phyloP scores from a whole-genome alignment of 176 grass and related monocot genomes.

The Alloteropsis semialata region DNA sequence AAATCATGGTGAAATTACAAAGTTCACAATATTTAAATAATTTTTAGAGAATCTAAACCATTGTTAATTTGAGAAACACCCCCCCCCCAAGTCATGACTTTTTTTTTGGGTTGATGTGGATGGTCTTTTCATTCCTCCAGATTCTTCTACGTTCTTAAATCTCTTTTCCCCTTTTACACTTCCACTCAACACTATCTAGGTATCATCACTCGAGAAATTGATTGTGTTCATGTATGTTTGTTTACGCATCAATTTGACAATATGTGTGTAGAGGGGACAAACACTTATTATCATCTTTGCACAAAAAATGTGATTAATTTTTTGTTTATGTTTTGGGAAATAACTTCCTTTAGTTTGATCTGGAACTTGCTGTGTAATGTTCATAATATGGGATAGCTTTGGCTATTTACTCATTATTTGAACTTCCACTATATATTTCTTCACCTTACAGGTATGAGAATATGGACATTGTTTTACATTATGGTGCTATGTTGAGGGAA shows the following conservation, averaged over 20 bases:
- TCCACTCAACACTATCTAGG: neutral
- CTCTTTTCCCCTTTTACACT: neutral
- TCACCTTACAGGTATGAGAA: constrained; percentile 71
- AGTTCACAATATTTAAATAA: too few species aligned
- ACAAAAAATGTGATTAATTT: neutral
- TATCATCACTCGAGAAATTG: neutral
- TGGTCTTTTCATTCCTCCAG: neutral
- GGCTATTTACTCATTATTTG: constrained; percentile 18
- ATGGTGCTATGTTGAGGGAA: constrained; percentile 96
- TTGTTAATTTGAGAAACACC: too few species aligned
- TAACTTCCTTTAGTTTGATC: neutral
- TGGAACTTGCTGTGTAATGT: neutral
- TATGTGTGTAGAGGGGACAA: neutral
- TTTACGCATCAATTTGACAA: neutral
- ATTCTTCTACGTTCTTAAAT: neutral
- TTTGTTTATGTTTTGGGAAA: neutral
- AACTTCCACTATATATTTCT: too few species aligned
- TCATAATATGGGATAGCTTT: constrained; percentile 11
- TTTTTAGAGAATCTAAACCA: too few species aligned
- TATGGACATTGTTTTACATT: constrained; percentile 95
- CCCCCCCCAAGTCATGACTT: too few species aligned
- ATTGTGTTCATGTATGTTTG: neutral
- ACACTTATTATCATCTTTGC: neutral
- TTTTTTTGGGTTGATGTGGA: neutral
- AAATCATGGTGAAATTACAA: too few species aligned